Base-by-base conservation (phyloP, 2,329 filamentous ascomycete species). In the Arthroderma sp. region DNA sequence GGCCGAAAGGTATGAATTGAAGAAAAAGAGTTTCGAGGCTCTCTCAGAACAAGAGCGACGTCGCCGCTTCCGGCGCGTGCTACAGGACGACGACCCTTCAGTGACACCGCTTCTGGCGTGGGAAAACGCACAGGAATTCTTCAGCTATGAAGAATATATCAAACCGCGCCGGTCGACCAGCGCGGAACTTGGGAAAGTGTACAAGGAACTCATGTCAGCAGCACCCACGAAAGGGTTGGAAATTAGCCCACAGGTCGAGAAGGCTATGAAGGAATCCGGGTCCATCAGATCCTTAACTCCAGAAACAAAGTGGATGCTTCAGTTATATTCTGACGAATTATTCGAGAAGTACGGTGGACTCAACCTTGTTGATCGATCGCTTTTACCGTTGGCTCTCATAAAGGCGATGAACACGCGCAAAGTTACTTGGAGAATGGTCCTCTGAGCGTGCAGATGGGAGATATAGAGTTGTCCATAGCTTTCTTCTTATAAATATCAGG, bases 391-490 rank as follows among this genome's bases (percentile, higher is more conserved):
- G 4, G 63, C 64, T 0, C 52, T 67, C 29, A 50, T 68, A 53
- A 50, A 51, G 15, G 63, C 66, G 60, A 63, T 67, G 54, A 60
- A 60, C 47, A 59, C 55, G 10, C 65, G 61, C 54, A 63, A 58
- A 48, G 62, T 68, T 7, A 60, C 53, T 36, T 67, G 65, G 64
- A 64, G 62, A 45, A 64, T 65, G 63, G 57, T 64, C 3, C 48
- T 66, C 27, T 66, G 58, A 43, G 15, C 5, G 5, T 9, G 34
- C 10, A 36, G 5, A 10, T n/a, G n/a, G 34, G 5, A 36, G 9
- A 36, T 10, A 36, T 6, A 4, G 34, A 5, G 34, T 10, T 22
- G 15, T 22, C 15, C 15, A 22, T 22, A 22, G 15, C 15, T 22
- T 22, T 22, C 15, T 22, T 22, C 15, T 22, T 22, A 22, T 22